Evolutionary conservation across 2,329 filamentous ascomycete genomes (phyloP).

Genomic region (Endocalyx cinctus): DNA sequence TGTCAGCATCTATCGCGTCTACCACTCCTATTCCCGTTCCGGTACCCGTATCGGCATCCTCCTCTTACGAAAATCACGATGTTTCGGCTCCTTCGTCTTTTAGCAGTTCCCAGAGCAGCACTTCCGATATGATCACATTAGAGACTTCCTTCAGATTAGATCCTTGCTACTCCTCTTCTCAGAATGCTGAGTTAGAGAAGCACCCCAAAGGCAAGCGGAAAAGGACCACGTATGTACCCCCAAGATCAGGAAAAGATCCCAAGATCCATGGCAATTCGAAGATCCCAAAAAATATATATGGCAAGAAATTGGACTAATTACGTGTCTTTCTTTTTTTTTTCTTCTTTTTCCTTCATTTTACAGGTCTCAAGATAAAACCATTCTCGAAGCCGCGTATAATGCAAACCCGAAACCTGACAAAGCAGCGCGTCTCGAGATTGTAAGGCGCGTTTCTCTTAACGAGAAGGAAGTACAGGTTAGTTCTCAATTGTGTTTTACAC

Average conservation of each 20-base stretch:
- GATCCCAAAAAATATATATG: not conserved
- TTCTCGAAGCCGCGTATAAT: constrained; percentile 81
- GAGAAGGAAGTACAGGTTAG: constrained; percentile 96
- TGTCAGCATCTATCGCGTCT: constrained; percentile 23
- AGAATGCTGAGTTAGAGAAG: constrained; percentile 28
- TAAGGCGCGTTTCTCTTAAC: constrained; percentile 78
- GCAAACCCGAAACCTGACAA: constrained; percentile 90
- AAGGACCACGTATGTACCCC: constrained; percentile 54
- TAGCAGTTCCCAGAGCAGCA: constrained; percentile 23
- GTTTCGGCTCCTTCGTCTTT: no score
- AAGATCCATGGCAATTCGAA: no score
- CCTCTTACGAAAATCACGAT: no score
- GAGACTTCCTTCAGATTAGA: constrained; percentile 30
- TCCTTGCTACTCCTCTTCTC: constrained; percentile 20
- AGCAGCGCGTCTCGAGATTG: constrained; percentile 76
- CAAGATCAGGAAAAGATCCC: constrained; percentile 1
- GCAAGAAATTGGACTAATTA: no score
- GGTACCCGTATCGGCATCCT: constrained; percentile 8
- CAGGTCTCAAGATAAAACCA: constrained; percentile 82
- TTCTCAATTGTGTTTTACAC: no score
- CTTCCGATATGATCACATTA: constrained; percentile 23
- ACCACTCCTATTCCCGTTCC: constrained; percentile 17
- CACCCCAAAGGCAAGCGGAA: constrained; percentile 60
- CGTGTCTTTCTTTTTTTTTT: no score
- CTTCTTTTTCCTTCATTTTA: constrained; percentile 9